Base-by-base conservation (phyloP, 1,284 basidiomycete genomes). In the Mycena sp. region DNA sequence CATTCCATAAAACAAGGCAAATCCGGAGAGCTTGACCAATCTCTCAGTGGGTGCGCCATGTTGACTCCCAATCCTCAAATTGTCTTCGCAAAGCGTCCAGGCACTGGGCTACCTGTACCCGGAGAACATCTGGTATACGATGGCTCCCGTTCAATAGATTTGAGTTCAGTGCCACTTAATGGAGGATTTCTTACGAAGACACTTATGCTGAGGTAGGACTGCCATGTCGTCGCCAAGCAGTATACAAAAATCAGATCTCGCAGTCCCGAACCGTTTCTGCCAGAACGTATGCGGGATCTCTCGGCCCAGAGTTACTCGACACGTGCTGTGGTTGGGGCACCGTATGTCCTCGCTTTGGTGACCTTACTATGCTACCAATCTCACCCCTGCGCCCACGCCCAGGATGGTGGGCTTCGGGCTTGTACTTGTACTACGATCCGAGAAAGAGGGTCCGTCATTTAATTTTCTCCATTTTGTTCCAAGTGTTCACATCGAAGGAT, bases 101-200 rank as follows among this genome's bases (percentile, higher is more conserved):
- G 17, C 1, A n/a, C 6, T n/a, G 84, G 80, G 2, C 81, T 77
- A 59, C 85, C 86, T 10, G 76, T 81, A 48, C 81, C 83, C 0
- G 82, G 82, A 41, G 77, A 80, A 63, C 82, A 79, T 5, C 77
- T 80, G 9, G 73, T 82, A 14, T 83, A 83, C 65, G 84, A 87
- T 58, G 73, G 71, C 2, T 77, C 78, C 0, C 69, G 78, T 41
- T 78, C 74, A 0, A 84, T 90, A 61, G 86, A 89, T 66, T 67
- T 83, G 25, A 83, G 86, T 6, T 80, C 66, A 14, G 81, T 80
- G 1, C 70, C 80, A 4, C 74, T 87, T 10, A 74, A 86, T 54
- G 87, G 86, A n/a, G 85, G 85, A 1, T 74, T 84, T 63, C 74
- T 88, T 16, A 65, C 84, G 58, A 85, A 86, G 72, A 75, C 77